Evolutionary conservation across 2,329 filamentous ascomycete species (phyloP).

Genomic region (Talaromyces rugulosus): DNA sequence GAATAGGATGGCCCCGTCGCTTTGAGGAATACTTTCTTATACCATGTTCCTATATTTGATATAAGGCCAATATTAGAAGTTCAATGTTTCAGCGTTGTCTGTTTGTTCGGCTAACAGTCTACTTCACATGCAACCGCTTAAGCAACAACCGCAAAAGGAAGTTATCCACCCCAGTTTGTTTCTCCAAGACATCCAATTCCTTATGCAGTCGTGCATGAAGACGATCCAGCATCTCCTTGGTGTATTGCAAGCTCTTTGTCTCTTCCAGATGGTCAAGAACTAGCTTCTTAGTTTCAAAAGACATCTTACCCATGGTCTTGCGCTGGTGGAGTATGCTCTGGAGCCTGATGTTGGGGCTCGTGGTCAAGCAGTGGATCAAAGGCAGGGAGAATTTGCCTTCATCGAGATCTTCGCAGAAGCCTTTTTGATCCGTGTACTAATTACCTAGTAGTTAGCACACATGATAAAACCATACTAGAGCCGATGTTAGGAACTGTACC

Average conservation of each 20-base stretch:
- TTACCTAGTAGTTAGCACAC: background rate
- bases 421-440: constrained; percentile 30
- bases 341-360: background rate
- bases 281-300: background rate
- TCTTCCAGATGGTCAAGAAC: background rate
- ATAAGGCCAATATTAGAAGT: background rate
- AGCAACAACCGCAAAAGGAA: background rate
- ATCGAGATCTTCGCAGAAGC: constrained; percentile 38
- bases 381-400: constrained; percentile 38
- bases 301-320: background rate
- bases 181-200: background rate
- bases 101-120: background rate
- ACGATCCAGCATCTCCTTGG: background rate
- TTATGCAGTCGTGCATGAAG: background rate
- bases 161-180: background rate
- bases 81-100: background rate
- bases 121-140: background rate
- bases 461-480: background rate
- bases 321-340: background rate
- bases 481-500: background rate
- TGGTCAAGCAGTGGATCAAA: constrained; percentile 19
- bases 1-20: background rate
- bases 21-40: background rate
- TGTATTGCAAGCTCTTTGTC: background rate
- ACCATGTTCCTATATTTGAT: no score